Percentiles rank a stretch among this genome's conserved stretches.
Evolutionary conservation across 176 grass and related monocot species (phyloP).

Genomic region (Canna indica): DNA sequence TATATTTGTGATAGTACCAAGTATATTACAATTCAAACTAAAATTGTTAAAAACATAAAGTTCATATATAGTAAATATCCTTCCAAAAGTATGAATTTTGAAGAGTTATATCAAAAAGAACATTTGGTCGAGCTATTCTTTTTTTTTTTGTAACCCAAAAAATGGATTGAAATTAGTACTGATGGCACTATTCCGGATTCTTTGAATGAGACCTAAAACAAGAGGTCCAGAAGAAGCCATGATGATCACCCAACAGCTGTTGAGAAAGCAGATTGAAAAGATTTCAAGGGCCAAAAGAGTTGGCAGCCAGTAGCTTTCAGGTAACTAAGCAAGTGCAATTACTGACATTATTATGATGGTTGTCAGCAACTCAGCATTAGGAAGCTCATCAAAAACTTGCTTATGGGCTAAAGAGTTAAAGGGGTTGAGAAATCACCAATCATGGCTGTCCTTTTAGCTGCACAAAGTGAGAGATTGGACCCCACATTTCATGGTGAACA

Average conservation of each 20-base stretch:
- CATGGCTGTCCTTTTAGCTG: not conserved
- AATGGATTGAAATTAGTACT: too few relatives aligned
- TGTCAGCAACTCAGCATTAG: not conserved
- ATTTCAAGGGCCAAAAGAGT: not conserved
- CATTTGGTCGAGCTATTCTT: too few relatives aligned
- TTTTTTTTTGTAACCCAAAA: too few relatives aligned
- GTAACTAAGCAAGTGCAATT: not conserved
- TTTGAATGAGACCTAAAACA: not conserved
- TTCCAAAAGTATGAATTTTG: too few relatives aligned
- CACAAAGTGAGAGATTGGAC: not conserved
- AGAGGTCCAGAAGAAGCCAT: not conserved
- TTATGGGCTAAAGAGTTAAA: not conserved
- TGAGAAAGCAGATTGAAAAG: not conserved
- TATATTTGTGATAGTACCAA: too few relatives aligned
- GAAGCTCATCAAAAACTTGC: not conserved
- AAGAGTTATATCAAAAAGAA: too few relatives aligned
- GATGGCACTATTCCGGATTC: too few relatives aligned
- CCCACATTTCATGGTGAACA: conserved; percentile 1
- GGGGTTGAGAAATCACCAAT: not conserved
- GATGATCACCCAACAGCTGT: not conserved
- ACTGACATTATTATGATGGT: not conserved
- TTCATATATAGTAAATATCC: too few relatives aligned
- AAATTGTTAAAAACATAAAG: too few relatives aligned
- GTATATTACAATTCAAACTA: too few relatives aligned
- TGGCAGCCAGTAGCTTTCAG: not conserved